Evolutionary conservation across 371 early-diverging fungal genomes (phyloP).

Genomic region (Chytridiales sp.): DNA sequence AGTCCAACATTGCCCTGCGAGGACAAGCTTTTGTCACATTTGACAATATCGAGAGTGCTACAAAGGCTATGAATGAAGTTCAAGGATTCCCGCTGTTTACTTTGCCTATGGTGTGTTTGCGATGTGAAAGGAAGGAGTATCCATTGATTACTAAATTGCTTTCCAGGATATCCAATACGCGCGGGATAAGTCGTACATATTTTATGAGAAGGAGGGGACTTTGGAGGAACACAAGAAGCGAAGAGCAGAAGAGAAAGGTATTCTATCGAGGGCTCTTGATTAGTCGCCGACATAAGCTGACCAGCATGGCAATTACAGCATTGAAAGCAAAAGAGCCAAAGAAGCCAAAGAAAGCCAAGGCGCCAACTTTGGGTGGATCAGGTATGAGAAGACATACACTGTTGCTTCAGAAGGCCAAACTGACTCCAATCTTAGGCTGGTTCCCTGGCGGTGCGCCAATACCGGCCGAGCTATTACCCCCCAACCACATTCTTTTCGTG

Average conservation of each 20-base stretch:
- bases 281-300: too few relatives aligned
- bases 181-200: constrained; percentile 31
- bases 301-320: constrained; percentile 32
- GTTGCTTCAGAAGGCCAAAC: not conserved
- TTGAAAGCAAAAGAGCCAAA: constrained; percentile 31
- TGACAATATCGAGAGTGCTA: constrained; percentile 60
- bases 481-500: constrained; percentile 88
- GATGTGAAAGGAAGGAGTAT: too few relatives aligned
- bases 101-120: constrained; percentile 50
- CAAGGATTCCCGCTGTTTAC: constrained; percentile 60
- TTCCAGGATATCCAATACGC: constrained; percentile 48
- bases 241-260: constrained; percentile 63
- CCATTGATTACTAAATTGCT: too few relatives aligned
- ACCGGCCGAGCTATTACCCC: constrained; percentile 71
- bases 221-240: constrained; percentile 47
- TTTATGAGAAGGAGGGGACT: constrained; percentile 31
- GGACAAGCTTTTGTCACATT: constrained; percentile 84
- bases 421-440: constrained; percentile 16
- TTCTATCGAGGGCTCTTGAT: constrained; percentile 1
- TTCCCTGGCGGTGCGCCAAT: constrained; percentile 32
- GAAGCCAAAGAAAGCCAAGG: constrained; percentile 33
- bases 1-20: constrained; percentile 65
- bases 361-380: constrained; percentile 37
- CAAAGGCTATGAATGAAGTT: constrained; percentile 52
- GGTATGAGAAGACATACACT: constrained; percentile 6